Percentiles rank a stretch among this genome's conserved stretches.
Conservation (phyloP, 306 rosid species). For the Hippophae gyantsensis region DNA sequence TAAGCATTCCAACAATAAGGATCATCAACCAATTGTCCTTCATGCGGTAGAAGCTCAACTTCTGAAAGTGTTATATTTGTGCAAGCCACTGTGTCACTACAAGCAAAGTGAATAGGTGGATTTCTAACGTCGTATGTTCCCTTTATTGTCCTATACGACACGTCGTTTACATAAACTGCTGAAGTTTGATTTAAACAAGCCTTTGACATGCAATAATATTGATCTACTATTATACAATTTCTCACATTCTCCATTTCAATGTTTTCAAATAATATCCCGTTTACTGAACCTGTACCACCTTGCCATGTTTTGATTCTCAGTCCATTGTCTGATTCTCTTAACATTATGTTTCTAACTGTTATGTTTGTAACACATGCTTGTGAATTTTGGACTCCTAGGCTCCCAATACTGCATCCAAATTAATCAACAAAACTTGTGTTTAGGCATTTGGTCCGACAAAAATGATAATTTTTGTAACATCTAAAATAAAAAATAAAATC, state of each 20-base stretch:
- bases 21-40: constrained; percentile 62
- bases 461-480: background rate
- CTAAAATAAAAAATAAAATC: background rate
- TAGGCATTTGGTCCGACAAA: background rate
- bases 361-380: constrained; percentile 87
- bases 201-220: constrained; percentile 46
- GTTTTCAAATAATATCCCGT: constrained; percentile 48
- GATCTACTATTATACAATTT: constrained; percentile 51
- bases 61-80: constrained; percentile 78
- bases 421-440: background rate
- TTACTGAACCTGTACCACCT: constrained; percentile 80
- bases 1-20: constrained; percentile 96
- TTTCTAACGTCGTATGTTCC: constrained; percentile 51
- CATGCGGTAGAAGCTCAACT: constrained; percentile 67
- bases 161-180: constrained; percentile 34
- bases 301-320: constrained; percentile 95
- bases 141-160: constrained; percentile 33
- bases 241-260: constrained; percentile 79
- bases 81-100: constrained; percentile 66
- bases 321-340: constrained; percentile 83
- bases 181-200: constrained; percentile 46
- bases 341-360: constrained; percentile 52
- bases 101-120: constrained; percentile 38
- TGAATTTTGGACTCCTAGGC: constrained; percentile 78
- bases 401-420: constrained; percentile 66